phyloP scores from a whole-genome alignment of 208 protist genomes.

The Leishmania turanica region DNA sequence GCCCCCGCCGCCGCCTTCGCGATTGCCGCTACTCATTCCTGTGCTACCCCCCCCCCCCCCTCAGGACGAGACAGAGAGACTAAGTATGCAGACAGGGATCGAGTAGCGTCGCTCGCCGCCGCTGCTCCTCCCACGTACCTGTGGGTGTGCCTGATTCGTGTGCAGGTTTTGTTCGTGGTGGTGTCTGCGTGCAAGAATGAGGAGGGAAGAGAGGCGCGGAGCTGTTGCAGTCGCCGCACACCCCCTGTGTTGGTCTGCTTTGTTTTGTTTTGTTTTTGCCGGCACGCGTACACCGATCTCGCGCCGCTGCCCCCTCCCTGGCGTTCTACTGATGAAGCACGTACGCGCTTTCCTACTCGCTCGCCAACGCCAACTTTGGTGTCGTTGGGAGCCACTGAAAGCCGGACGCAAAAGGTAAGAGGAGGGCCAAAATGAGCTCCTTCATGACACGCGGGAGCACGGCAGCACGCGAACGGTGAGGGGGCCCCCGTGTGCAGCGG shows the following conservation, averaged over 20 bases:
- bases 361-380: neutral
- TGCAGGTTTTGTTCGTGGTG: neutral
- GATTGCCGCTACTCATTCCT: neutral
- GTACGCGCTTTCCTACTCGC: neutral
- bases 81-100: neutral
- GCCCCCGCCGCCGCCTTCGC: neutral
- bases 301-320: no score
- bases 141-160: neutral
- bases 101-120: neutral
- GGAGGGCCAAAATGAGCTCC: neutral
- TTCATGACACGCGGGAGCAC: neutral
- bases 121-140: neutral
- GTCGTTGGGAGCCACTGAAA: neutral
- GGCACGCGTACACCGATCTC: neutral
- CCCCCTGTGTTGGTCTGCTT: neutral
- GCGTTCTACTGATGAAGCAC: neutral
- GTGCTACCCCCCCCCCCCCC: neutral
- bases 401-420: neutral
- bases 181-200: neutral
- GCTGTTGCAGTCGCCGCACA: neutral
- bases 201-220: neutral
- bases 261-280: neutral
- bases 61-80: neutral
- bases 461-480: neutral
- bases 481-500: neutral